Evolutionary conservation across 2,329 filamentous ascomycete genomes (phyloP), one percentile per base, ranked within the genome.

Genomic region (Penicillium janthinellum): DNA sequence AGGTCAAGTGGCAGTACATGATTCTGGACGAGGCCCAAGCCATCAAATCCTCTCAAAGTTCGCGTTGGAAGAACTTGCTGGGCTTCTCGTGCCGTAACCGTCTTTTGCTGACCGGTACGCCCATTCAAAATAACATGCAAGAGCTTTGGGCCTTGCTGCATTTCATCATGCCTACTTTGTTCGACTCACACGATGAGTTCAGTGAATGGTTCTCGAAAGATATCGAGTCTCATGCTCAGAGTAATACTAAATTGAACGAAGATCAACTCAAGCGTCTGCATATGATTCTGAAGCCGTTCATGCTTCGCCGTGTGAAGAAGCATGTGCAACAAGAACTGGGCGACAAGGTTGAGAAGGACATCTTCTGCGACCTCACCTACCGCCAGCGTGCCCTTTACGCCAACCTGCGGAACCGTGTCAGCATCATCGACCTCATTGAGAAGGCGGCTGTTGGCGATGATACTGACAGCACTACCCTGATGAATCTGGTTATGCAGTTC

Each of bases 401-500:
- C 68, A 96, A 92, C 70, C 82, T 99, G 47, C 88, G 95, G 53
- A 96, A 96, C 79, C 95, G 96, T 79, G 97, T 99, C 78, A 98
- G 92, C 77, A 92, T 99, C 67, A 95, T 98, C 88, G 95, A 99
- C 74, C 87, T 99, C 17, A 96, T 99, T 57, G 95, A 99, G 77
- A 98, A 97, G 83, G 92, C 92, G 1, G 94, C 94, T 2, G 85
- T 95, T 67, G 95, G 95, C 38, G 93, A 97, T 70, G 95, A 98
- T 52, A 89, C 94, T 69, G 95, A 98, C 73, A 96, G 91, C 38
- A 93, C 94, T 42, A 98, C 94, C 1, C 79, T 99, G 70, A 98
- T 99, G 95, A 99, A 99, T 77, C 83, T 99, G 65, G 95, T 99
- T 64, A 99, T 99, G 95, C 95, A 99, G 78, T 99, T 99, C 85